Evolutionary conservation across 2,329 filamentous ascomycete species (phyloP), one percentile per base, ranked within the genome.

Genomic region (Bipolaris oryzae): DNA sequence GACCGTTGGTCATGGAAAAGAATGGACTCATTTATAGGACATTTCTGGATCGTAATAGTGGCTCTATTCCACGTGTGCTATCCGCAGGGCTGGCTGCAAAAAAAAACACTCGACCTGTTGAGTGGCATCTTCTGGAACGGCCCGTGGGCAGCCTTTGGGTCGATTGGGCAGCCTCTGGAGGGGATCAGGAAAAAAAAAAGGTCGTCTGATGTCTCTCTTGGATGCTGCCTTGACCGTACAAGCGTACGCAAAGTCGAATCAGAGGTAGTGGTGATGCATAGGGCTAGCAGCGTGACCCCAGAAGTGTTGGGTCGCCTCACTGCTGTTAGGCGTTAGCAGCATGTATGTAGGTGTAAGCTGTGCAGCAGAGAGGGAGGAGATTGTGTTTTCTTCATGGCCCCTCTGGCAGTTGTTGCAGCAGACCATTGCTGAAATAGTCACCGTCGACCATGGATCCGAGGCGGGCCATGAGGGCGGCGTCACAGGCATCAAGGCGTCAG

Each of bases 401-500:
- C 23, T 18, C 23, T 28, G 7, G 18, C 25, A 33, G 28, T 28
- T 9, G 20, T 23, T 4, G 38, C 9, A 16, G 35, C 35, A 38
- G 13, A 7, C 18, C 23, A 33, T 28, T 42, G 38, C 25, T 28
- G 25, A 28, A 28, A 28, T 28, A 28, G 50, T 20, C 31, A 25
- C 34, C 11, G 34, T 31, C 18, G 28, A 20, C 37, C 20, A 35
- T 23, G 15, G 21, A 6, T 37, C 20, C 21, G 4, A 43, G 41
- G 7, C 41, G 9, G 33, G 31, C 25, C 16, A 25, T 7, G 23
- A 31, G 23, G 37, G 39, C 35, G 31, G 50, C 43, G 58, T 63
- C 55, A 57, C 50, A 53, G 55, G 58, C 33, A 35, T 21, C 25
- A 10, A 28, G 50, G 55, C 57, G 52, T 43, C 41, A 43, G 41